phyloP scores from a whole-genome alignment of 768 basidiomycete genomes.

The Mycena leptocephala region DNA sequence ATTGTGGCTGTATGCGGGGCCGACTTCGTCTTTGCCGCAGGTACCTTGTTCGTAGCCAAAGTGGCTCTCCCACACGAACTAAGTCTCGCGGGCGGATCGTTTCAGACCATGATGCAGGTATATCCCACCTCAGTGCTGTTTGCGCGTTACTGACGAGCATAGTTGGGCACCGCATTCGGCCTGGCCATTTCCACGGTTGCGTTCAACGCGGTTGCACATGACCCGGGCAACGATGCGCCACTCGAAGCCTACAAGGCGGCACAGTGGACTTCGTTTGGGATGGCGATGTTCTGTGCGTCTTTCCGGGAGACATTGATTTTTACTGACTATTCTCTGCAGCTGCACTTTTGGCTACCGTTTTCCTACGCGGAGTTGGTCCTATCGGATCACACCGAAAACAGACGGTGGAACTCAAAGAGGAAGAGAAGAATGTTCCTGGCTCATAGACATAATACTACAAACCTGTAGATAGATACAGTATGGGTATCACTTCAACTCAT shows the following conservation, averaged over 20 bases:
- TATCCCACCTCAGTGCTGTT: background rate
- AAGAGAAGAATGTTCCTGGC: background rate
- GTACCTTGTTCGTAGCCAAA: conserved; percentile 85
- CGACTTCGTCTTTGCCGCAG: conserved; percentile 83
- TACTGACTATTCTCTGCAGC: background rate
- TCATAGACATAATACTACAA: no score
- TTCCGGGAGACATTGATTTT: background rate
- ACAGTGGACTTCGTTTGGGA: conserved; percentile 68
- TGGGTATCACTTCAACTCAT: no score
- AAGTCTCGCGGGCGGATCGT: conserved; percentile 81
- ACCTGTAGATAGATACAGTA: no score
- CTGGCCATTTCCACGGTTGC: conserved; percentile 70
- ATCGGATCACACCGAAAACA: conserved; percentile 8
- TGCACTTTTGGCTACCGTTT: conserved; percentile 16
- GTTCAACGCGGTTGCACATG: conserved; percentile 29
- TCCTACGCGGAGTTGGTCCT: conserved; percentile 31
- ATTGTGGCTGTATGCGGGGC: conserved; percentile 80
- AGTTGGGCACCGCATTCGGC: conserved; percentile 70
- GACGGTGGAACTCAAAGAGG: background rate
- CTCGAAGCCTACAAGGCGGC: conserved; percentile 64
- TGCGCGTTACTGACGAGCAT: background rate
- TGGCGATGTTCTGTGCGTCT: conserved; percentile 62
- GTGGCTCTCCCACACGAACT: conserved; percentile 80
- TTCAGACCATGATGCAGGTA: conserved; percentile 86
- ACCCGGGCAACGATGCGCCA: conserved; percentile 54